These are phyloP conservation scores for Camelina hispida DNA, from an alignment of 345 rosid genomes.

Conservation along the genomic window DNA sequence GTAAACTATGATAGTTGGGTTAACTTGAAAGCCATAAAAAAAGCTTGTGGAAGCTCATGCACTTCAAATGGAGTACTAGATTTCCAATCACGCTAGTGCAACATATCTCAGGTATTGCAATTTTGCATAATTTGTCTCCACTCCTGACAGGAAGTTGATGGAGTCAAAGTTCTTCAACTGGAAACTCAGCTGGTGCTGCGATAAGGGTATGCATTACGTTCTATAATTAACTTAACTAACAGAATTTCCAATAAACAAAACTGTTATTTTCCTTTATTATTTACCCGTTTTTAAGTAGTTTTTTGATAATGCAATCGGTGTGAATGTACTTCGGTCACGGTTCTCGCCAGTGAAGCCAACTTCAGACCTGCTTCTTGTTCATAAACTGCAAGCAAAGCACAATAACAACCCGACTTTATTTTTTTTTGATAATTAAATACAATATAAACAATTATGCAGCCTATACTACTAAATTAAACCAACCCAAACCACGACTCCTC, in stretches of 20 bases:
- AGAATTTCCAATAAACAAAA: background rate
- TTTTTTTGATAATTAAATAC: too few relatives aligned
- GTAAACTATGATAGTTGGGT: constrained; percentile 64
- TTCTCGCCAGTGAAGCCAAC: constrained; percentile 92
- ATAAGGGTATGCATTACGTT: constrained; percentile 54
- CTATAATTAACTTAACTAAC: background rate
- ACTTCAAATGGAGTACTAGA: constrained; percentile 68
- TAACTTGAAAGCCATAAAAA: constrained; percentile 81
- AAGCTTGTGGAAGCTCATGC: constrained; percentile 91
- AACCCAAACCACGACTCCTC: too few relatives aligned
- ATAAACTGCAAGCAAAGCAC: constrained; percentile 1
- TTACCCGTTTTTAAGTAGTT: constrained; percentile 48
- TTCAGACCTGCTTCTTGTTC: constrained; percentile 90
- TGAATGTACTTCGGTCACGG: constrained; percentile 80
- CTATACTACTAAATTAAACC: too few relatives aligned
- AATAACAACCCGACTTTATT: too few relatives aligned
- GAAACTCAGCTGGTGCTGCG: constrained; percentile 97
- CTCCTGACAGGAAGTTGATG: constrained; percentile 79
- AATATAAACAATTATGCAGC: too few relatives aligned
- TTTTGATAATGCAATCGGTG: constrained; percentile 83
- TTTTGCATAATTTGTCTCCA: constrained; percentile 5
- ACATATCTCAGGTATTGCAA: background rate
- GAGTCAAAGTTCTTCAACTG: constrained; percentile 89
- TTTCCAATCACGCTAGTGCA: background rate
- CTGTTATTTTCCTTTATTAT: background rate